These are phyloP conservation scores for Strigomonas galati DNA, from an alignment of 208 protist genomes.

Conservation along the genomic window DNA sequence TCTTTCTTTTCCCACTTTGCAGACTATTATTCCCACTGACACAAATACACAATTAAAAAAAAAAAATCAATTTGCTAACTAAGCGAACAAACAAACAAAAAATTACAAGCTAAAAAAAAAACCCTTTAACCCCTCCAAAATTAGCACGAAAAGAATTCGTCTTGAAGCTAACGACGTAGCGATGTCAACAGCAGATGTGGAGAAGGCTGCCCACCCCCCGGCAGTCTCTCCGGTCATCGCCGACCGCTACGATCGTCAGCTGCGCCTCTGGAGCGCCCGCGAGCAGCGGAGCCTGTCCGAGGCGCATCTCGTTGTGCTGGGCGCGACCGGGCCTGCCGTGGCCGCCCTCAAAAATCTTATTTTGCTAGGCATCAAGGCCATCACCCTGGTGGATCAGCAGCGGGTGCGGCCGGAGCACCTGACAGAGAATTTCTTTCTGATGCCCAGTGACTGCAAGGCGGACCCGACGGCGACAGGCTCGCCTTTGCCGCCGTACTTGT, in stretches of 20 bases:
- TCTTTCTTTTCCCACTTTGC: conserved; percentile 1
- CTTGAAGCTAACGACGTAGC: too few species aligned
- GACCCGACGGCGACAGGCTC: conserved; percentile 10
- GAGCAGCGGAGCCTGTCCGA: conserved; percentile 88
- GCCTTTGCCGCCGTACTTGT: conserved; percentile 27
- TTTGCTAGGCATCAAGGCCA: conserved; percentile 89
- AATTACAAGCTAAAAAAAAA: neutral
- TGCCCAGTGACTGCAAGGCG: conserved; percentile 5
- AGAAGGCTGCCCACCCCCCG: too few species aligned
- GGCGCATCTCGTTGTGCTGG: conserved; percentile 89
- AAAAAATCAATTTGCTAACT: too few species aligned
- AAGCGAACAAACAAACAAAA: too few species aligned
- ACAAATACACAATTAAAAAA: neutral
- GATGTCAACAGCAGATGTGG: too few species aligned
- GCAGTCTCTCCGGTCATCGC: conserved; percentile 3
- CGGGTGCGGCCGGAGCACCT: conserved; percentile 71
- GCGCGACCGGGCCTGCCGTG: conserved; percentile 83
- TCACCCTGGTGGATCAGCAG: conserved; percentile 94
- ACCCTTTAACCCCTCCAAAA: too few species aligned
- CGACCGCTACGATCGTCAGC: conserved; percentile 89
- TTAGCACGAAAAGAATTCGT: neutral
- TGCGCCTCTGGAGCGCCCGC: conserved; percentile 93
- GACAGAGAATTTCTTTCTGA: conserved; percentile 97
- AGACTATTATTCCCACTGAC: conserved; percentile 6
- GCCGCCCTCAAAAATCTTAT: conserved; percentile 97